Conservation (phyloP, 345 rosid species). For the Physaria fendleri region DNA sequence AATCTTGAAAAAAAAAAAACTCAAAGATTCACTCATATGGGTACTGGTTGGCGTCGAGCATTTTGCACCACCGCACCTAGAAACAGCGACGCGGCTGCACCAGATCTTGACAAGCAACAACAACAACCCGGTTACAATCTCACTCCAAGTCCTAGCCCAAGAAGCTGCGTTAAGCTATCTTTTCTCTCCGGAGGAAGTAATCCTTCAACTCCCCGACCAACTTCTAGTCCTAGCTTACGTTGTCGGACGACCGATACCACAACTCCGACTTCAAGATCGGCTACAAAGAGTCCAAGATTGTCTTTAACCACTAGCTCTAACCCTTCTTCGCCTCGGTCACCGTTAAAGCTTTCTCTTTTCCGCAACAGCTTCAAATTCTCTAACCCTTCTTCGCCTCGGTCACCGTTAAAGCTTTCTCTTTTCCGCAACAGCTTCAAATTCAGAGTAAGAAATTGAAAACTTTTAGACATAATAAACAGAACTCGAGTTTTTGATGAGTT, state of each 20-base stretch:
- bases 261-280: conserved; percentile 25
- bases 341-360: conserved; percentile 69
- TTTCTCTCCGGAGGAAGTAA: conserved; percentile 57
- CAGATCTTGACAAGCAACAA: conserved; percentile 39
- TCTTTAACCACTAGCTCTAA: conserved; percentile 31
- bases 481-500: not conserved
- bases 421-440: conserved; percentile 78
- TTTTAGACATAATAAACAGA: not conserved
- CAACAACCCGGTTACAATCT: conserved; percentile 5
- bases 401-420: conserved; percentile 71
- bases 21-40: conserved; percentile 36
- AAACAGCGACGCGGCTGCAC: conserved; percentile 39
- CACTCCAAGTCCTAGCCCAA: conserved; percentile 40
- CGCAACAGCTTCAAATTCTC: conserved; percentile 73
- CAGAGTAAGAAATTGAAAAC: conserved; percentile 43
- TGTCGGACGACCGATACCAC: conserved; percentile 37
- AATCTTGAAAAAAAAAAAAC: not conserved
- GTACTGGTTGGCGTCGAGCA: conserved; percentile 96
- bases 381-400: conserved; percentile 63
- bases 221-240: conserved; percentile 41
- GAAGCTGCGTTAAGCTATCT: conserved; percentile 48
- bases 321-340: conserved; percentile 72
- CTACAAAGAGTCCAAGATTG: conserved; percentile 22
- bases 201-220: conserved; percentile 55
- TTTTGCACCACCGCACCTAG: conserved; percentile 75